These are phyloP conservation scores for Russula vinacea DNA, from an alignment of 768 basidiomycete species.

Conservation along the genomic window DNA sequence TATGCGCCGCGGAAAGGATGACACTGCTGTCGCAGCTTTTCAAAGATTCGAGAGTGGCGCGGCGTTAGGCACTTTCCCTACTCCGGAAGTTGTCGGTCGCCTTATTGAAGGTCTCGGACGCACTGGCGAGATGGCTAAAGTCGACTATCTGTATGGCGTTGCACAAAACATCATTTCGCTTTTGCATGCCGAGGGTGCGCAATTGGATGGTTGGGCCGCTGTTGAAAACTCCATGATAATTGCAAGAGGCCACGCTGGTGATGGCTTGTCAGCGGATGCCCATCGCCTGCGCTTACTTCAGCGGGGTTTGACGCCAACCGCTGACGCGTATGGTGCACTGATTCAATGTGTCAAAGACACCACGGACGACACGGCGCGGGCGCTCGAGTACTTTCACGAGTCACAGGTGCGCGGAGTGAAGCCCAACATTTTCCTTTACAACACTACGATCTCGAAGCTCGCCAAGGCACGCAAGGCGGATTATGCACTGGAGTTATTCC, in stretches of 20 bases:
- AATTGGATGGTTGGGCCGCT: conserved; percentile 61
- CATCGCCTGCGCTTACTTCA: conserved; percentile 77
- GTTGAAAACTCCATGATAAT: conserved; percentile 91
- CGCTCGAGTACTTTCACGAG: conserved; percentile 80
- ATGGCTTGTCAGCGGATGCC: conserved; percentile 73
- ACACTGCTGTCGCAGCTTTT: conserved; percentile 45
- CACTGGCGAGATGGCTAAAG: conserved; percentile 53
- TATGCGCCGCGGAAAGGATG: conserved; percentile 25
- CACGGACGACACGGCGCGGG: conserved; percentile 91
- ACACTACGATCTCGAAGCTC: conserved; percentile 95
- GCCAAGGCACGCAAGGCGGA: conserved; percentile 94
- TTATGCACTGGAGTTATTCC: conserved; percentile 81
- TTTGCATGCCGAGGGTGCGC: conserved; percentile 47
- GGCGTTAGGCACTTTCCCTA: conserved; percentile 48
- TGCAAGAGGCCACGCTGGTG: conserved; percentile 76
- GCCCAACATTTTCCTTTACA: conserved; percentile 88
- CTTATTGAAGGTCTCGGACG: conserved; percentile 73
- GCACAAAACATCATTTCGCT: conserved; percentile 60
- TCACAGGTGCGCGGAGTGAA: conserved; percentile 61
- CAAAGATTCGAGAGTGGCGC: conserved; percentile 47
- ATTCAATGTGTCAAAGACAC: conserved; percentile 88
- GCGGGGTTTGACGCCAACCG: conserved; percentile 71
- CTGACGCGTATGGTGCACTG: conserved; percentile 90
- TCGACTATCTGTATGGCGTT: conserved; percentile 60
- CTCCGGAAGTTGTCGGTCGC: conserved; percentile 50